Evolutionary conservation across 164 flowering plant species (phyloP), one percentile per base, ranked within the genome.

Genomic region (Cinnamomum chago): DNA sequence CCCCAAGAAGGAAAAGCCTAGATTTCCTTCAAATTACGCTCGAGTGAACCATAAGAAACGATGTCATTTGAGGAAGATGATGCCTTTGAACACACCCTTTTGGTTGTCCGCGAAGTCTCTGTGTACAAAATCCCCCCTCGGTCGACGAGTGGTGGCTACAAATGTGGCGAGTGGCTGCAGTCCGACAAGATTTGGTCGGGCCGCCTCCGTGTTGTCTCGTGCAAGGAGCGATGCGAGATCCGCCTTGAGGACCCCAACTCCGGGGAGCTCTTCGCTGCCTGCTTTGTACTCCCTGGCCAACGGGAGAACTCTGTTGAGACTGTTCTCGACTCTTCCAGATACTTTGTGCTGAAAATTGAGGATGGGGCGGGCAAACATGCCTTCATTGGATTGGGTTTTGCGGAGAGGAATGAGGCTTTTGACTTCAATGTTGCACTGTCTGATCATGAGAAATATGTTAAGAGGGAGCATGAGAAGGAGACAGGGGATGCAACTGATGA

Each of bases 111-210:
- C 13, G 98, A 96, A 79, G 99, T 96, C 40, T 68, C 89, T 58
- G 89, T 94, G 18, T 92, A 74, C 90, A 96, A 96, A 80, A 96
- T 96, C 82, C 99, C 97, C 0, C 98, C 99, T 6, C 88, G 99
- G 12, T 76, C 85, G 70, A 92, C 97, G 30, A 86, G 90, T 83
- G 99, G 97, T 72, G 99, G 98, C 2, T 96, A 90, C 87, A 96
- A 96, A 79, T 96, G 99, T 83, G 98, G 98, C 58, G 99, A 94
- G 83, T 96, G 99, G 99, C 85, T 96, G 3, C 99, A 96, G 72
- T 87, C 99, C 67, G 98, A 96, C 76, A 91, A 90, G 90, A 96
- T 96, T 92, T 96, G 99, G 99, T 71, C 95, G 2, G 99, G 99
- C 10, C 88, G 99, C 20, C 90, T 96, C 74, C 92, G 99, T 0